Percentiles rank a stretch among this genome's conserved stretches.
Evolutionary conservation across 2,329 filamentous ascomycete genomes (phyloP).

Genomic region (Pseudocercospora macadamiae): DNA sequence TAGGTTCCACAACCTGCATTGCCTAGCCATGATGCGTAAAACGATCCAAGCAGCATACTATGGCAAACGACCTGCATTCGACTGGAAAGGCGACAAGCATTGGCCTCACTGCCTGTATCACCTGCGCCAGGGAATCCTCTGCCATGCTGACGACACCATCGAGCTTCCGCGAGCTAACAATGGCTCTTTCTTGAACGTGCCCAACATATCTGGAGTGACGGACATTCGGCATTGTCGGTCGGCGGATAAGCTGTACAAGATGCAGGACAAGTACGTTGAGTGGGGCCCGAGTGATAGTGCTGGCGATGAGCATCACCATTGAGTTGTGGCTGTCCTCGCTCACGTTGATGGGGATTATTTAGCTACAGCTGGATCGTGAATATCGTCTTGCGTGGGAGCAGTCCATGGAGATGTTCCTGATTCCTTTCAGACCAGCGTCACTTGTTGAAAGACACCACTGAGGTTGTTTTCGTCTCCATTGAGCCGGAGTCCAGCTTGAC

Average conservation of each 20-base stretch:
- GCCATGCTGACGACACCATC: conserved; percentile 16
- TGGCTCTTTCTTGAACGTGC: conserved; percentile 5
- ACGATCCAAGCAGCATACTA: conserved; percentile 16
- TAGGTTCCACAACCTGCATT: conserved; percentile 21
- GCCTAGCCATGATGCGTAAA: conserved; percentile 15
- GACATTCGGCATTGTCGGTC: conserved; percentile 21
- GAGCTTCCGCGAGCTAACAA: conserved; percentile 19
- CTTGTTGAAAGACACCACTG: background rate
- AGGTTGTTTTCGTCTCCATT: background rate
- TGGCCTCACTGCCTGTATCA: conserved; percentile 20
- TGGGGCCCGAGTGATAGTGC: background rate
- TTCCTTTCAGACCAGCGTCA: background rate
- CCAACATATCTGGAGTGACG: conserved; percentile 13
- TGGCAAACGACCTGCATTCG: conserved; percentile 14
- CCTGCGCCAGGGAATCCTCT: conserved; percentile 14
- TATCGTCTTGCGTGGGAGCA: no score
- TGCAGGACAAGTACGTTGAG: conserved; percentile 12
- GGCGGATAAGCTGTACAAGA: conserved; percentile 15
- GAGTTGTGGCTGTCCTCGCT: no score
- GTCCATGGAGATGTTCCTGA: no score
- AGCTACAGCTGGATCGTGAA: no score
- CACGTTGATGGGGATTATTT: no score
- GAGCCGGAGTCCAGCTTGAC: background rate
- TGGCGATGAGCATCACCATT: background rate
- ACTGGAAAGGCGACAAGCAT: conserved; percentile 14